phyloP scores from a whole-genome alignment of 2,329 filamentous ascomycete species.

The Anthostomella pinea region DNA sequence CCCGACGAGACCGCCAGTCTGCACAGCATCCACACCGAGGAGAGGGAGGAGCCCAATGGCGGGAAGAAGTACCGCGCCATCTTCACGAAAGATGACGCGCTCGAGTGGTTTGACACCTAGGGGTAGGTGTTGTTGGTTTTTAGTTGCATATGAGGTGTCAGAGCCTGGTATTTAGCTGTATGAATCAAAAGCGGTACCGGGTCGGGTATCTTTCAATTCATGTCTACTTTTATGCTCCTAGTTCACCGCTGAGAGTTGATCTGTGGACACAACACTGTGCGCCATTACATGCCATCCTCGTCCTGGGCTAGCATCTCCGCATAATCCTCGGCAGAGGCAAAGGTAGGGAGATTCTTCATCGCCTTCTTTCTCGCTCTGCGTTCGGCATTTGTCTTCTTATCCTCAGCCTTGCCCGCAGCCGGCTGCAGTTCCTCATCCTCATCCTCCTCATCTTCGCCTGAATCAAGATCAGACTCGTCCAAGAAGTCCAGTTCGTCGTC shows the following conservation, averaged over 20 bases:
- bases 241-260: too few species aligned
- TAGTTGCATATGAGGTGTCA: background rate
- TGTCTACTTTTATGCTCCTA: conserved; percentile 4
- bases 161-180: background rate
- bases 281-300: conserved; percentile 45
- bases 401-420: conserved; percentile 42
- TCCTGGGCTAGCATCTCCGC: conserved; percentile 77
- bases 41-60: conserved; percentile 41
- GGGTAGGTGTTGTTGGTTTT: too few species aligned
- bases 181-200: conserved; percentile 5
- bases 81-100: conserved; percentile 43
- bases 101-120: conserved; percentile 55
- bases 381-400: conserved; percentile 37
- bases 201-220: conserved; percentile 22
- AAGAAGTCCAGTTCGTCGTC: conserved; percentile 36
- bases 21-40: conserved; percentile 48
- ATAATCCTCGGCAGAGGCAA: conserved; percentile 93
- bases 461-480: conserved; percentile 32
- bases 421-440: conserved; percentile 39
- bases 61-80: conserved; percentile 44
- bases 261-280: too few species aligned
- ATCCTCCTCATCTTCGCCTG: conserved; percentile 40
- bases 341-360: conserved; percentile 85
- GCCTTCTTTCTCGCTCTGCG: conserved; percentile 70
- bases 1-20: conserved; percentile 38